Conservation (phyloP, 768 basidiomycete species). For the Tricholoma sp. region DNA sequence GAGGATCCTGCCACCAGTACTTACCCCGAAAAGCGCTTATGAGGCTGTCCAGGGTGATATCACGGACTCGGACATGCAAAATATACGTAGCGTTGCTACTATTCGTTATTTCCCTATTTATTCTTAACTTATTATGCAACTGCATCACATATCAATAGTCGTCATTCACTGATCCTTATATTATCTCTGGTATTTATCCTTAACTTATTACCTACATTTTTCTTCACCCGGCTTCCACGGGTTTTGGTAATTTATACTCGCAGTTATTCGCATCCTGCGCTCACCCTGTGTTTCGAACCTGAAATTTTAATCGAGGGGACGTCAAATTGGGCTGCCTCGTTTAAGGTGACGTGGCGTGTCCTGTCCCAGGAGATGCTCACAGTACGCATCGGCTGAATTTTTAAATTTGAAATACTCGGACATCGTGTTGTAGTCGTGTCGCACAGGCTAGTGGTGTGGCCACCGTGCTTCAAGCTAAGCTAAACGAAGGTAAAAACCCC, state of each 20-base stretch:
- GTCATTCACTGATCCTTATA: background rate
- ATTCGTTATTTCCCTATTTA: constrained; percentile 7
- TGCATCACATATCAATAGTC: background rate
- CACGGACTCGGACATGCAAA: background rate
- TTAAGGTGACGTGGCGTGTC: background rate
- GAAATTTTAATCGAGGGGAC: background rate
- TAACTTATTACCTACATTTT: background rate
- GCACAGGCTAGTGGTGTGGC: background rate
- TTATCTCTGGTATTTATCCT: background rate
- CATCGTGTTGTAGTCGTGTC: constrained; percentile 12
- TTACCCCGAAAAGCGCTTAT: constrained; percentile 29
- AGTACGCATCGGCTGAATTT: constrained; percentile 4
- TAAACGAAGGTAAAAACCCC: background rate
- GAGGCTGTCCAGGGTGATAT: constrained; percentile 15
- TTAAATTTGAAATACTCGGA: constrained; percentile 1
- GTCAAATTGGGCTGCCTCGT: background rate
- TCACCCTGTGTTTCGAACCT: background rate
- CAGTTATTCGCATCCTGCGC: background rate
- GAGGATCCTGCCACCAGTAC: constrained; percentile 23
- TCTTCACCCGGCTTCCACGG: background rate
- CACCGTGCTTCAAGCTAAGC: background rate
- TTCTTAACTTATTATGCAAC: constrained; percentile 7
- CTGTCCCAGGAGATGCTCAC: background rate
- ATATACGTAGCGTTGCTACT: background rate
- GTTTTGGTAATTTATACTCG: background rate